Base-by-base conservation (phyloP, 2,329 filamentous ascomycete species). In the Epichloe sylvatica region DNA sequence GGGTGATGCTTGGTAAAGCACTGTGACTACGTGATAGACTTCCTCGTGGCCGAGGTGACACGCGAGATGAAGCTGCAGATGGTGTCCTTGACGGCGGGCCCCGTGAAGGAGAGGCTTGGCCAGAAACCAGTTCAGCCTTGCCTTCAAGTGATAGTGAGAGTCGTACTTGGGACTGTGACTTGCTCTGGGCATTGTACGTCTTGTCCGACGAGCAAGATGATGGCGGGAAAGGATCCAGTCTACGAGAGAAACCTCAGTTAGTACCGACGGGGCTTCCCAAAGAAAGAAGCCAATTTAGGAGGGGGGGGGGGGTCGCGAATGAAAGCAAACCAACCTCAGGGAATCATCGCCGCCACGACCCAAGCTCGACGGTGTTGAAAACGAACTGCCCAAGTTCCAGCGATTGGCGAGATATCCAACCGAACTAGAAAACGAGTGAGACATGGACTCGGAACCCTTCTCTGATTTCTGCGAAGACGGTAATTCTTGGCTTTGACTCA, bases 101-200 rank as follows among this genome's bases (percentile, higher is more conserved):
- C 60, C 60, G 47, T 80, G 83, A 56, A 50, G 86, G 84, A 3
- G 83, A 84, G 33, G 76, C 73, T 54, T 83, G 79, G 53, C 83
- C 76, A 49, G 83, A 80, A 21, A 90, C 79, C 47, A 96, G 74
- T 59, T 91, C 84, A n/a, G 91, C 91, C 61, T 90, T 91, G 56
- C 91, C 91, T 60, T 96, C 88, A 34, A 90, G 76, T 17, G 87
- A 92, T 60, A 92, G 80, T 2, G 86, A 88, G 30, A 96, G 74
- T 45, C 88, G 82, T 51, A 94, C 76, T 30, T 78, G 75, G n/a
- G 71, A 67, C 45, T 67, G 66, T 42, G 67, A 67, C 44, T 67
- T 67, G 54, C 52, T 54, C 9, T 45, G 46, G 34, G 45, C 63
- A 64, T 45, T 64, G 60, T 48, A 68, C 61, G 71, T 68, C n/a